These are phyloP conservation scores for Phaeoacremonium minimum DNA, from an alignment of 2,329 filamentous ascomycete species.

Conservation along the genomic window DNA sequence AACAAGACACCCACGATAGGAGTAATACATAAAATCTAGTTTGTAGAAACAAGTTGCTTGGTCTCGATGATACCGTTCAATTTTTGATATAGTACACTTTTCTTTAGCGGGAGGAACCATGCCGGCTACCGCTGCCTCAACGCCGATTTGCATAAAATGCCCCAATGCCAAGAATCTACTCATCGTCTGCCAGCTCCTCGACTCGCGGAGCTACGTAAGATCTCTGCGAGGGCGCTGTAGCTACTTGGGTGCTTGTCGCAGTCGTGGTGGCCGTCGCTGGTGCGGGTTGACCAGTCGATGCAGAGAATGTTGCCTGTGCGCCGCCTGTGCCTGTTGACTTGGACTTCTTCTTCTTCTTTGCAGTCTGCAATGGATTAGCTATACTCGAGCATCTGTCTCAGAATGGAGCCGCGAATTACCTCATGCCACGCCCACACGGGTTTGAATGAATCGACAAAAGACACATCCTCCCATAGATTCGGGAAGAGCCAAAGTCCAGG, in stretches of 20 bases:
- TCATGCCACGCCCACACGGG: conserved; percentile 98
- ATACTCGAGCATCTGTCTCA: not conserved
- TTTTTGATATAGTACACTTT: no score
- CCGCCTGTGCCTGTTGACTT: conserved; percentile 28
- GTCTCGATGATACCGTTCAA: no score
- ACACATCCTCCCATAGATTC: conserved; percentile 97
- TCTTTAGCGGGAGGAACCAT: no score
- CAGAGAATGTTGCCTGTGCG: conserved; percentile 41
- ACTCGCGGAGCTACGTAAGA: conserved; percentile 37
- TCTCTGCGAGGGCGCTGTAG: conserved; percentile 35
- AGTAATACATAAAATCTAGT: no score
- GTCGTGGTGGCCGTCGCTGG: conserved; percentile 53
- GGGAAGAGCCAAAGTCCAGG: conserved; percentile 98
- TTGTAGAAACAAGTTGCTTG: no score
- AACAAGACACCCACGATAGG: no score
- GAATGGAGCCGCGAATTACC: conserved; percentile 44
- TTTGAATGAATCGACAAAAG: conserved; percentile 95
- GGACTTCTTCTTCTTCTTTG: conserved; percentile 56
- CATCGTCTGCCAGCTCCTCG: conserved; percentile 28
- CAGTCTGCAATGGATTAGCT: conserved; percentile 22
- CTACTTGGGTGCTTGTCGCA: conserved; percentile 50
- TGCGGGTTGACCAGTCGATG: conserved; percentile 46
- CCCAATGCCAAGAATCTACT: conserved; percentile 17
- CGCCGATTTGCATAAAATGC: no score
- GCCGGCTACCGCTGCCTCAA: no score